Evolutionary conservation across 164 flowering plant genomes (phyloP), one percentile per base, ranked within the genome.

Genomic region (Umbilicus rupestris): DNA sequence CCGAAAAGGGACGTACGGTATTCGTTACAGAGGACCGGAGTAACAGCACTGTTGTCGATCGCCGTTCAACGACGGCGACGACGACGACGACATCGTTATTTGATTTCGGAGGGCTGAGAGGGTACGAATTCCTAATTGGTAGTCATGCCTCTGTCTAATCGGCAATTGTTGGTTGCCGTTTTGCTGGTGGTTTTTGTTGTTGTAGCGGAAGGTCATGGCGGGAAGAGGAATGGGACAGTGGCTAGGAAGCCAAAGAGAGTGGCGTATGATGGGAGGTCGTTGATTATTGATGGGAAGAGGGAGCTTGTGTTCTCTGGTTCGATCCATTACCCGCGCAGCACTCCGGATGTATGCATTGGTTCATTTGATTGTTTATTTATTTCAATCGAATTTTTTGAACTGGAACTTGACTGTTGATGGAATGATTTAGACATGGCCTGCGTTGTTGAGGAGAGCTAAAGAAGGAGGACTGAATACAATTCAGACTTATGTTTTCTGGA

Each of bases 401-500:
- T 55, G 39, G 62, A 37, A n/a, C 20, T n/a, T 35, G 12, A 17
- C 47, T 71, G 57, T 69, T 66, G 44, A 26, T 14, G 33, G 26
- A 8, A 29, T 65, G 39, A 6, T 35, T 47, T 67, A 85, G 87
- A 74, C 72, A 75, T 84, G 88, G 87, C 79, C 78, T 0, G 58
- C 71, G 4, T 26, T 87, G 39, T 22, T 87, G 12, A 29, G 47
- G 4, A 79, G 72, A 67, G 85, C 87, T 14, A 85, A 70, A 69
- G 76, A 66, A 31, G 92, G 89, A 68, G 92, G 92, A 2, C 24
- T 85, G 65, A 83, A 87, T 74, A 64, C 68, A 57, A 85, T 87
- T 68, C 82, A 85, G 73, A 87, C 92, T 11, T 87, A 87, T 30
- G 92, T 87, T 7, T 87, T 87, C 57, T 87, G 92, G 89, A 87